These are phyloP conservation scores for Abrus precatorius DNA, from an alignment of 306 rosid genomes.

Conservation along the genomic window DNA sequence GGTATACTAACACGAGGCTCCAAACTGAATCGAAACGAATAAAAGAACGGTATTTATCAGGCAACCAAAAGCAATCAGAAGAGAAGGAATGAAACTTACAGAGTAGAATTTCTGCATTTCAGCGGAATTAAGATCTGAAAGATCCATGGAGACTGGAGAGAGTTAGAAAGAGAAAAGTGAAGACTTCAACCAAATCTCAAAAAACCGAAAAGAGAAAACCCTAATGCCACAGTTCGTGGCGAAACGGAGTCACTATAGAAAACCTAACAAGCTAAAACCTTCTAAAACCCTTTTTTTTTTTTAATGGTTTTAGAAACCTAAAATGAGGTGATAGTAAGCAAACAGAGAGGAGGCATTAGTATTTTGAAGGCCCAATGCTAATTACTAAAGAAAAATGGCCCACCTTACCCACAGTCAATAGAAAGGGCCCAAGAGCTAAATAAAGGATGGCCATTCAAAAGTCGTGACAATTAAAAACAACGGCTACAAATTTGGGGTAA, in stretches of 20 bases:
- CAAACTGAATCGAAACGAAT: not conserved
- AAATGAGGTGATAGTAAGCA: not conserved
- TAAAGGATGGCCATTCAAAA: too few relatives aligned
- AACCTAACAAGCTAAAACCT: slow-evolving; percentile 36
- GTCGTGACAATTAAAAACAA: too few relatives aligned
- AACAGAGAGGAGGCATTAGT: not conserved
- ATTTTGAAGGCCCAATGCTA: slow-evolving; percentile 16
- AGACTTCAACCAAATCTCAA: slow-evolving; percentile 9
- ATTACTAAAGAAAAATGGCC: not conserved
- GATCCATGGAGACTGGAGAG: slow-evolving; percentile 77
- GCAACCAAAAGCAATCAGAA: not conserved
- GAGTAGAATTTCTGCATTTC: slow-evolving; percentile 75
- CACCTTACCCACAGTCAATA: not conserved
- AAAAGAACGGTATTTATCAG: not conserved
- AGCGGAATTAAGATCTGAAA: slow-evolving; percentile 63
- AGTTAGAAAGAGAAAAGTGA: not conserved
- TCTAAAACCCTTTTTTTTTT: not conserved
- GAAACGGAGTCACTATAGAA: not conserved
- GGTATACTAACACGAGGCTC: not conserved
- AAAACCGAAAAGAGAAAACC: slow-evolving; percentile 32
- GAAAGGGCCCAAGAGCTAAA: not conserved
- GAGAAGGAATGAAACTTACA: slow-evolving; percentile 57
- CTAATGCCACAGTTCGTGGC: slow-evolving; percentile 7
- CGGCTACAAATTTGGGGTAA: too few relatives aligned
- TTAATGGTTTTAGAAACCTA: not conserved